phyloP scores from a whole-genome alignment of 306 rosid species.

The Pterocarpus macrocarpus region DNA sequence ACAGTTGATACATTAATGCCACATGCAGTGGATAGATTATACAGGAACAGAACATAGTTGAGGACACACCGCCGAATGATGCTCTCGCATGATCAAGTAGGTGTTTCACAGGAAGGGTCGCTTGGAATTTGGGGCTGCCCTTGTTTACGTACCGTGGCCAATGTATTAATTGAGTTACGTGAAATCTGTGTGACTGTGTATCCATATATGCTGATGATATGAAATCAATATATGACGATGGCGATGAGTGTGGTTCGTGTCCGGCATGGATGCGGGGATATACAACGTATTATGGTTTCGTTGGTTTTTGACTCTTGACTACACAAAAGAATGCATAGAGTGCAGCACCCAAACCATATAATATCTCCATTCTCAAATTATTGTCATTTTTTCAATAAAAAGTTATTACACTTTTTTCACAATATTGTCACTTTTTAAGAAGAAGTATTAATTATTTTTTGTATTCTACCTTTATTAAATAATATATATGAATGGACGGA shows the following conservation, averaged over 20 bases:
- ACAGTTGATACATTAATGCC: conserved; percentile 29
- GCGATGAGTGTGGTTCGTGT: background rate
- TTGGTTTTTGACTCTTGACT: background rate
- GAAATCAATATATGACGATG: background rate
- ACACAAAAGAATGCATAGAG: background rate
- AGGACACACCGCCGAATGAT: background rate
- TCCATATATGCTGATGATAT: background rate
- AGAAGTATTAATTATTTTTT: no score
- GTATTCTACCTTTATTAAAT: no score
- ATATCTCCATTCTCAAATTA: no score
- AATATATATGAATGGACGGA: no score
- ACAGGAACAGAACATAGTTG: background rate
- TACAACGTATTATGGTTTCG: background rate
- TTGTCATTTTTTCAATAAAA: no score
- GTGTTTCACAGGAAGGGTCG: background rate
- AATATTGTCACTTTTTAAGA: no score
- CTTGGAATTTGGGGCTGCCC: background rate
- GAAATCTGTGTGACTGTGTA: background rate
- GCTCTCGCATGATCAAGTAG: background rate
- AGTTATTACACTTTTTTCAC: no score
- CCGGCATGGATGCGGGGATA: no score
- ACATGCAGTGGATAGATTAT: background rate
- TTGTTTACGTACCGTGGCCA: background rate
- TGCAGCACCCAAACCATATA: background rate
- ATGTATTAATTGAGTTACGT: background rate